phyloP scores from a whole-genome alignment of 257 asterid species.

The Mitragyna speciosa region DNA sequence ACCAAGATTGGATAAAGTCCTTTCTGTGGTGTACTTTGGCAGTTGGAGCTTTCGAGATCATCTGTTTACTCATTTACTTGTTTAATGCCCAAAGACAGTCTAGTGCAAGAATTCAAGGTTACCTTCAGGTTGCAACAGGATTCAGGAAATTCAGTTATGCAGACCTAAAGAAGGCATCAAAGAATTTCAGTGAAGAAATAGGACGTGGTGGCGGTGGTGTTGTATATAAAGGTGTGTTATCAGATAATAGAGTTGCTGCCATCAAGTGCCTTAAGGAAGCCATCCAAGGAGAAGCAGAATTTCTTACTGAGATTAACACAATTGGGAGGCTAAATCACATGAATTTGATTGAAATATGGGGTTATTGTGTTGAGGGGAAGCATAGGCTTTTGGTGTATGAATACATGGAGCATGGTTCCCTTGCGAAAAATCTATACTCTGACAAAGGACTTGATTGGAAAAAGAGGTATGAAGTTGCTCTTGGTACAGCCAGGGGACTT shows the following conservation, averaged over 20 bases:
- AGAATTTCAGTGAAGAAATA: slow-evolving; percentile 38
- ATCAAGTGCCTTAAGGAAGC: slow-evolving; percentile 31
- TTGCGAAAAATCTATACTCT: slow-evolving; percentile 25
- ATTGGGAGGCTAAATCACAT: slow-evolving; percentile 37
- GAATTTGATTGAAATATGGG: slow-evolving; percentile 34
- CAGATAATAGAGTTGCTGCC: slow-evolving; percentile 39
- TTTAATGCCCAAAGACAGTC: slow-evolving; percentile 18
- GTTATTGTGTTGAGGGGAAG: slow-evolving; percentile 38
- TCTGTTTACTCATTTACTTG: slow-evolving; percentile 26
- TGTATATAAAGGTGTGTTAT: slow-evolving; percentile 36
- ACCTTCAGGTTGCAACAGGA: slow-evolving; percentile 33
- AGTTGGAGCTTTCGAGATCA: slow-evolving; percentile 23
- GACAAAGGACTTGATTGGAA: slow-evolving; percentile 38
- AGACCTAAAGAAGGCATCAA: slow-evolving; percentile 40
- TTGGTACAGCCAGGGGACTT: slow-evolving; percentile 42
- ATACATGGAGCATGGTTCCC: slow-evolving; percentile 40
- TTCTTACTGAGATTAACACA: slow-evolving; percentile 32
- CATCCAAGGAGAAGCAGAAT: slow-evolving; percentile 44
- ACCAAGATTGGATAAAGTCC: slow-evolving; percentile 9
- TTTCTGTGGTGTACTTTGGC: slow-evolving; percentile 14
- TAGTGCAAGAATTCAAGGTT: slow-evolving; percentile 7
- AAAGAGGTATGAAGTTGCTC: slow-evolving; percentile 34
- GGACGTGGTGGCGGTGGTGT: slow-evolving; percentile 45
- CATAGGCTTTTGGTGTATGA: slow-evolving; percentile 43
- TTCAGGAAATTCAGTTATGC: slow-evolving; percentile 42